These are phyloP conservation scores for Akanthomyces muscarius DNA, from an alignment of 2,329 filamentous ascomycete species.

Conservation along the genomic window DNA sequence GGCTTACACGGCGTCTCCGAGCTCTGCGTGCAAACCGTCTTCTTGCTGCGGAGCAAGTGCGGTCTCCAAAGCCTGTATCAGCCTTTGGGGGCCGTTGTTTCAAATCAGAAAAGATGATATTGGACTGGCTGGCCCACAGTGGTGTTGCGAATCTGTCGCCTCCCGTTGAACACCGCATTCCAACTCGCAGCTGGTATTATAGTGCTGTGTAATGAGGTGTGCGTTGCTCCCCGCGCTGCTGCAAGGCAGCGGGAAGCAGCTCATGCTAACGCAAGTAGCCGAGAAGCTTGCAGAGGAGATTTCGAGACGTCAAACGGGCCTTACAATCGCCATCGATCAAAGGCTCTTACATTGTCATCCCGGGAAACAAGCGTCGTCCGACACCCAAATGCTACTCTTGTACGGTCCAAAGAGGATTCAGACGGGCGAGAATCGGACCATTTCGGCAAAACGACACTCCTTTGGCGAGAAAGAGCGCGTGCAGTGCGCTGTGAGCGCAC, in stretches of 20 bases:
- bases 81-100: slow-evolving; percentile 11
- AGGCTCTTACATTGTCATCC: not conserved
- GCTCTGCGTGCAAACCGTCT: not conserved
- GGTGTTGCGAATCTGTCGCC: not conserved
- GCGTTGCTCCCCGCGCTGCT: slow-evolving; percentile 2
- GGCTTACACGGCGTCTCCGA: slow-evolving; percentile 12
- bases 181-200: not conserved
- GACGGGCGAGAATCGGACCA: slow-evolving; percentile 1
- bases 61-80: not conserved
- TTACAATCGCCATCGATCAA: not conserved
- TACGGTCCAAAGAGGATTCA: not conserved
- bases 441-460: not conserved
- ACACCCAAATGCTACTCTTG: not conserved
- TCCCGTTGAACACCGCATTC: not conserved
- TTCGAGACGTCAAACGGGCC: not conserved
- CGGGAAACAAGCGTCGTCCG: too few species aligned
- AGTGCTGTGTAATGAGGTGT: not conserved
- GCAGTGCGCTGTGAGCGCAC: not conserved
- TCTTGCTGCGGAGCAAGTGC: not conserved
- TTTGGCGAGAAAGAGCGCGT: slow-evolving; percentile 2
- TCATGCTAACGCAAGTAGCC: not conserved
- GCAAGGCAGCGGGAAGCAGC: not conserved
- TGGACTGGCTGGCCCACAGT: slow-evolving; percentile 2
- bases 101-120: not conserved
- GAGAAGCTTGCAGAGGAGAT: not conserved